These are phyloP conservation scores for Lasiodiplodia gonubiensis DNA, from an alignment of 2,329 filamentous ascomycete species.

Conservation along the genomic window DNA sequence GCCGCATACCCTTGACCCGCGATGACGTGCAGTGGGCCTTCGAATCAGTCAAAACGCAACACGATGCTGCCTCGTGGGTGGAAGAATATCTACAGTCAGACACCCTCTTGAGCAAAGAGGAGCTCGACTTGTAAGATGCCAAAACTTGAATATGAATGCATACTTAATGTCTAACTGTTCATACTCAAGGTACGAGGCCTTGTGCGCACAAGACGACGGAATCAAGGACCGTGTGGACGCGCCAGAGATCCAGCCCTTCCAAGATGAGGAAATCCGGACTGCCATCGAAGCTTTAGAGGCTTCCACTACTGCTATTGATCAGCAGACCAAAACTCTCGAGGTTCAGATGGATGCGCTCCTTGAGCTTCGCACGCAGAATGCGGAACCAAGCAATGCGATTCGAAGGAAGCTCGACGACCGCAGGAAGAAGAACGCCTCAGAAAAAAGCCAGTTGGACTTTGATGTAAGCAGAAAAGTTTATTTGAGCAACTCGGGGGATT, in stretches of 20 bases:
- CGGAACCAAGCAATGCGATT: constrained; percentile 46
- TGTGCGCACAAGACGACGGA: constrained; percentile 42
- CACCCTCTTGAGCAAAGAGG: constrained; percentile 56
- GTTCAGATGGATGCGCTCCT: constrained; percentile 68
- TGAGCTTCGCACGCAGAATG: constrained; percentile 56
- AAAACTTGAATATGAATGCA: not conserved
- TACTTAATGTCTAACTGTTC: not conserved
- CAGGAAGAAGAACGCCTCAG: constrained; percentile 45
- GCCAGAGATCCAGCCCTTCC: constrained; percentile 53
- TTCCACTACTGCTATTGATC: constrained; percentile 68
- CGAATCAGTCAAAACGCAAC: constrained; percentile 48
- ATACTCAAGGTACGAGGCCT: constrained; percentile 38
- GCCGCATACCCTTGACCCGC: constrained; percentile 50
- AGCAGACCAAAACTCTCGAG: constrained; percentile 66
- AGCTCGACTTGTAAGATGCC: constrained; percentile 52
- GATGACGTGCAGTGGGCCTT: constrained; percentile 58
- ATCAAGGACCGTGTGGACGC: constrained; percentile 41
- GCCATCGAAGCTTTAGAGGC: constrained; percentile 69
- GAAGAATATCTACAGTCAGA: constrained; percentile 53
- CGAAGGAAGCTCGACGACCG: constrained; percentile 47
- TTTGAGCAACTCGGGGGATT: constrained; percentile 28
- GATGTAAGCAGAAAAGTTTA: constrained; percentile 31
- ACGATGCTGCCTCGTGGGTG: constrained; percentile 52
- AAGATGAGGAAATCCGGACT: constrained; percentile 64
- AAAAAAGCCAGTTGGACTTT: constrained; percentile 51